phyloP scores from a whole-genome alignment of 225 moss, liverwort and hornwort genomes.

The Asterella californica region DNA sequence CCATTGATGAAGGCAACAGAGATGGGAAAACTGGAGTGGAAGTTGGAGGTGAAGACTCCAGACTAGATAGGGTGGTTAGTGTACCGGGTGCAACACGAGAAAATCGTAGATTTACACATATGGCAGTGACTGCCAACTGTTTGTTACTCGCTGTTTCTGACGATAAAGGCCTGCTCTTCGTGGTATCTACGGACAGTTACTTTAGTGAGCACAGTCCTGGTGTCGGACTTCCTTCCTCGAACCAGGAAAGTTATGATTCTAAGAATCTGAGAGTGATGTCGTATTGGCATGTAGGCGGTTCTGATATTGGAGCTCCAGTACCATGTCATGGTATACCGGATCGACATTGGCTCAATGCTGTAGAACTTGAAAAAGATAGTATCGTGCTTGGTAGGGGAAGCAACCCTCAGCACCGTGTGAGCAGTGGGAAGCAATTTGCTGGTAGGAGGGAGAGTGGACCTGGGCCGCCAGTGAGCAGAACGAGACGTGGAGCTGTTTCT shows the following conservation, averaged over 20 bases:
- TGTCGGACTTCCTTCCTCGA: background rate
- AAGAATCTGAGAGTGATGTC: slow-evolving; percentile 43
- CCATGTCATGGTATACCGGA: slow-evolving; percentile 39
- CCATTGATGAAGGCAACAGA: slow-evolving; percentile 1
- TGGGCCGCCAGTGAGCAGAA: slow-evolving; percentile 7
- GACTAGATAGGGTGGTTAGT: slow-evolving; percentile 10
- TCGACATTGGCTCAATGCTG: slow-evolving; percentile 56
- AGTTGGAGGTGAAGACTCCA: slow-evolving; percentile 19
- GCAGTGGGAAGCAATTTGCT: slow-evolving; percentile 2
- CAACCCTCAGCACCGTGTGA: background rate
- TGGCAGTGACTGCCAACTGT: slow-evolving; percentile 66
- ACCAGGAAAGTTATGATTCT: slow-evolving; percentile 4
- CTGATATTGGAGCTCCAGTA: slow-evolving; percentile 53
- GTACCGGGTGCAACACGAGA: slow-evolving; percentile 1
- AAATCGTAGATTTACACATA: slow-evolving; percentile 23
- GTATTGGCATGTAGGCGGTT: slow-evolving; percentile 77
- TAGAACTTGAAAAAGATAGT: slow-evolving; percentile 3
- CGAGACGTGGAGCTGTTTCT: background rate
- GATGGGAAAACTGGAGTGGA: slow-evolving; percentile 5
- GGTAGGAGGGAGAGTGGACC: slow-evolving; percentile 32
- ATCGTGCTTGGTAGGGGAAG: background rate
- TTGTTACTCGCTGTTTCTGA: slow-evolving; percentile 67
- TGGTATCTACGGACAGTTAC: slow-evolving; percentile 75
- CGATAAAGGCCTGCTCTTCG: slow-evolving; percentile 58
- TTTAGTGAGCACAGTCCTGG: slow-evolving; percentile 40